phyloP scores from a whole-genome alignment of 352 stramenopile species.

The Aphanomyces euteiches region DNA sequence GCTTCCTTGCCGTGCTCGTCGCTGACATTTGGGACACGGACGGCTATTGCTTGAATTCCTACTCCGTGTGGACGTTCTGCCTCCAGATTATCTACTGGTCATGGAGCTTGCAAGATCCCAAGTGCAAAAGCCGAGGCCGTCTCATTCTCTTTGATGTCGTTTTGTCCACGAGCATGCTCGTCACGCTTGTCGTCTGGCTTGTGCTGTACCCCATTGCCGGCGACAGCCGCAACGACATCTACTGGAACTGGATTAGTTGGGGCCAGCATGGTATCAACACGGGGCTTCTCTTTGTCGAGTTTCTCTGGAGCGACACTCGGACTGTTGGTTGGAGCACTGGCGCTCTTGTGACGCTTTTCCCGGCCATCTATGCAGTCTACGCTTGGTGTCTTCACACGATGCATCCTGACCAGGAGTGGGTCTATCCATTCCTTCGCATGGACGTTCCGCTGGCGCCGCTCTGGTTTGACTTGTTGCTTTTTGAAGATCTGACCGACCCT shows the following conservation, averaged over 20 bases:
- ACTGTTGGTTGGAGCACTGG: constrained; percentile 47
- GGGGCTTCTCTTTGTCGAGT: constrained; percentile 65
- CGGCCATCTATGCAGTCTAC: constrained; percentile 64
- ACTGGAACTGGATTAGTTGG: constrained; percentile 75
- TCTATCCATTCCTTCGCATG: constrained; percentile 71
- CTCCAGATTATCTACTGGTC: constrained; percentile 38
- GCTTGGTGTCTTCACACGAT: constrained; percentile 71
- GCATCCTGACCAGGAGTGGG: constrained; percentile 60
- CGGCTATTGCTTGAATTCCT: constrained; percentile 57
- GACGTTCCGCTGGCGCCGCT: constrained; percentile 63
- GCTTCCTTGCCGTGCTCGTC: constrained; percentile 57
- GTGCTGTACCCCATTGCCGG: constrained; percentile 68
- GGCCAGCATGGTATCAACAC: constrained; percentile 74
- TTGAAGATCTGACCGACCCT: not conserved
- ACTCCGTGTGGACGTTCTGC: constrained; percentile 82
- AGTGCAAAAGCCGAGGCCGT: constrained; percentile 19
- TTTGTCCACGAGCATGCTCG: constrained; percentile 60
- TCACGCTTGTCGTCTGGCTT: constrained; percentile 68
- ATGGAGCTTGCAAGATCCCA: constrained; percentile 21
- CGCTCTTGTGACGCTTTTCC: constrained; percentile 59
- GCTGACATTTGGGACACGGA: constrained; percentile 56
- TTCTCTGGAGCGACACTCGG: constrained; percentile 47
- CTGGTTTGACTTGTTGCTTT: constrained; percentile 46
- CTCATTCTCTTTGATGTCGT: constrained; percentile 60
- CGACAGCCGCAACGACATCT: constrained; percentile 43